A percentile compares a stretch with the other conserved stretches of the same genome.
These are phyloP conservation scores for Fusarium luffae DNA, from an alignment of 2,329 filamentous ascomycete genomes.

Conservation along the genomic window DNA sequence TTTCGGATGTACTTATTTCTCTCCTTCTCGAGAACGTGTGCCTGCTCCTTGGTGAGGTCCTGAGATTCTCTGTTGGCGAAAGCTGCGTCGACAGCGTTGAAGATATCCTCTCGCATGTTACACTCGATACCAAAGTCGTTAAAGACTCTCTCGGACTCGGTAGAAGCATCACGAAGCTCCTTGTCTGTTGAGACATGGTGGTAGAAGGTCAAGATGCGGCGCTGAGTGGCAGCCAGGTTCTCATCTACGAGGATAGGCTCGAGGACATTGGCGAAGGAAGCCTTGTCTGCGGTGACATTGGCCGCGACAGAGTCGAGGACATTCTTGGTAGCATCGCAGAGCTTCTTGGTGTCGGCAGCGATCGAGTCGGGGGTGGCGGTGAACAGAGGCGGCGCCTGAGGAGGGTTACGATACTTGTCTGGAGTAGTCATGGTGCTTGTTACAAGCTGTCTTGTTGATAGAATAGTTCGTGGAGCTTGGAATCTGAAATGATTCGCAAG, in stretches of 20 bases:
- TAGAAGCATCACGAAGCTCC: conserved; percentile 78
- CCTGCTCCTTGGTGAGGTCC: conserved; percentile 73
- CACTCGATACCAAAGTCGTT: conserved; percentile 82
- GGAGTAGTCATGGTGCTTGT: conserved; percentile 71
- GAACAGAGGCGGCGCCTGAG: conserved; percentile 82
- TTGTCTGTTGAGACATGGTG: conserved; percentile 79
- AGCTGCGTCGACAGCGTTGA: conserved; percentile 70
- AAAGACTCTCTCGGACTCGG: conserved; percentile 79
- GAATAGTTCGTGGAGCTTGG: conserved; percentile 47
- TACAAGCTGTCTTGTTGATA: conserved; percentile 51
- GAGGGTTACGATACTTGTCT: conserved; percentile 75
- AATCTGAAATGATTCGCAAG: conserved; percentile 67
- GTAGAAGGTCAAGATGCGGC: conserved; percentile 81
- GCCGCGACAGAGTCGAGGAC: conserved; percentile 75
- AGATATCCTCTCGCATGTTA: conserved; percentile 85
- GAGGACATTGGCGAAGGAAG: conserved; percentile 66
- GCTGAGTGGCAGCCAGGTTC: conserved; percentile 69
- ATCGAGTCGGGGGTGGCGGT: conserved; percentile 78
- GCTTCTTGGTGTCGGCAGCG: conserved; percentile 71
- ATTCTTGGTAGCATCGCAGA: conserved; percentile 71
- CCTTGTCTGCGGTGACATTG: conserved; percentile 64
- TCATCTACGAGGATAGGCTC: conserved; percentile 79
- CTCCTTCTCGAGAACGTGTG: conserved; percentile 80
- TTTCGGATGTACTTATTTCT: conserved; percentile 81
- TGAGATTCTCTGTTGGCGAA: conserved; percentile 64